Conservation (phyloP, 768 basidiomycete species). For the Tephrocybe sp. region DNA sequence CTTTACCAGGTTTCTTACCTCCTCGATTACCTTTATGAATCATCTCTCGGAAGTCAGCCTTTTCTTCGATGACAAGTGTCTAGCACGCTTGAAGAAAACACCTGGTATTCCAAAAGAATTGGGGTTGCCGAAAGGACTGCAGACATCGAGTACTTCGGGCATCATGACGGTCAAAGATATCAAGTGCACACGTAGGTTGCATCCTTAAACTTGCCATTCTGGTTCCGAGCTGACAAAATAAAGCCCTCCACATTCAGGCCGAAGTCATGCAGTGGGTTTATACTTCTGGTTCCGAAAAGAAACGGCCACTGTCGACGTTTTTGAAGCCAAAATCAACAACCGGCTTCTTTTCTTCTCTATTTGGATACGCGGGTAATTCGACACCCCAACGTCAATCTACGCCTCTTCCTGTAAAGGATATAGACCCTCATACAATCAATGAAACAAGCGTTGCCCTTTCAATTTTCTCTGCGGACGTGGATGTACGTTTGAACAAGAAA, state of each 20-base stretch:
- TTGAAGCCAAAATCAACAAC: constrained; percentile 31
- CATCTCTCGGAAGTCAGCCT: constrained; percentile 74
- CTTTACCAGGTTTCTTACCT: constrained; percentile 84
- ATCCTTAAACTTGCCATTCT: not conserved
- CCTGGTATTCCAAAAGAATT: constrained; percentile 49
- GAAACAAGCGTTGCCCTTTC: constrained; percentile 58
- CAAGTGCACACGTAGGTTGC: constrained; percentile 55
- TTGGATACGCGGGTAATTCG: constrained; percentile 34
- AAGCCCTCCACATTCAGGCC: constrained; percentile 76
- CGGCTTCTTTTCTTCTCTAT: constrained; percentile 51
- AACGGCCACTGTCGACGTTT: constrained; percentile 32
- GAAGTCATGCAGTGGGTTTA: constrained; percentile 82
- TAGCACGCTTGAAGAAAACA: constrained; percentile 65
- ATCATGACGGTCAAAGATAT: constrained; percentile 71
- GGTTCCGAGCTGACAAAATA: no score
- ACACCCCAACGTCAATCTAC: constrained; percentile 36
- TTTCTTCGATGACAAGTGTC: constrained; percentile 75
- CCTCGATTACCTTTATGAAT: constrained; percentile 91
- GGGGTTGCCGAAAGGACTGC: constrained; percentile 55
- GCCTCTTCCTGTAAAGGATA: constrained; percentile 28
- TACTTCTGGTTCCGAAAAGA: constrained; percentile 60
- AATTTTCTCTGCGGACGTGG: constrained; percentile 65
- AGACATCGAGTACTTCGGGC: constrained; percentile 48
- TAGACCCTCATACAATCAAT: constrained; percentile 38
- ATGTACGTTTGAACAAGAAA: constrained; percentile 63